Conservation (phyloP, 805 yeast genomes). For the Ogataea saltuana region DNA sequence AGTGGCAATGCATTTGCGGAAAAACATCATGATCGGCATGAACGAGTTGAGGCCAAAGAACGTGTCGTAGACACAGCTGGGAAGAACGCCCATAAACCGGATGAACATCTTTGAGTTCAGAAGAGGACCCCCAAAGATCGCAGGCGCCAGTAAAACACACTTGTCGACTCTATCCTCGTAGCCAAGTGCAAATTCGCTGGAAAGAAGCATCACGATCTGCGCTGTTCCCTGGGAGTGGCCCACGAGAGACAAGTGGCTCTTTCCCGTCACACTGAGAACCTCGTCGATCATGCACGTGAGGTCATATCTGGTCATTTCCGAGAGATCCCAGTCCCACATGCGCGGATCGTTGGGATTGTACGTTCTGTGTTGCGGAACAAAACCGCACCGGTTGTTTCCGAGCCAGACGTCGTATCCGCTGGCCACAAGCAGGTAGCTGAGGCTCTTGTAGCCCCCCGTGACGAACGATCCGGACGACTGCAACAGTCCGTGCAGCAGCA, state of each 20-base stretch:
- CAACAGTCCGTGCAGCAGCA: slow-evolving; percentile 81
- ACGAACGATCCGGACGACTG: slow-evolving; percentile 87
- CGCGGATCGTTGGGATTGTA: slow-evolving; percentile 43
- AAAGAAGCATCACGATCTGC: slow-evolving; percentile 71
- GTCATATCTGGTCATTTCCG: slow-evolving; percentile 80
- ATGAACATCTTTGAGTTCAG: slow-evolving; percentile 64
- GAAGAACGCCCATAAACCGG: slow-evolving; percentile 56
- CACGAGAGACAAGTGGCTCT: slow-evolving; percentile 55
- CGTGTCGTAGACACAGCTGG: slow-evolving; percentile 43
- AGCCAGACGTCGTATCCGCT: slow-evolving; percentile 84
- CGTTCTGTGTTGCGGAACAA: slow-evolving; percentile 63
- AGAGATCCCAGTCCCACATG: slow-evolving; percentile 94
- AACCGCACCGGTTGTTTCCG: slow-evolving; percentile 89
- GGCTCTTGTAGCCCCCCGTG: slow-evolving; percentile 76
- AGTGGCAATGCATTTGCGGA: slow-evolving; percentile 52
- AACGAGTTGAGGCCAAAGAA: slow-evolving; percentile 80
- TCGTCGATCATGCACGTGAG: slow-evolving; percentile 69
- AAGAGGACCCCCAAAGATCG: slow-evolving; percentile 82
- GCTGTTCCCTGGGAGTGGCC: slow-evolving; percentile 96
- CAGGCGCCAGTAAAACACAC: slow-evolving; percentile 85
- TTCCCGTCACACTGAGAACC: slow-evolving; percentile 44
- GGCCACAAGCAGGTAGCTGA: slow-evolving; percentile 56
- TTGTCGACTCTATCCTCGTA: slow-evolving; percentile 52
- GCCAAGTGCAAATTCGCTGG: slow-evolving; percentile 43
- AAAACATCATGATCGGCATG: slow-evolving; percentile 68